Percentiles rank a stretch among this genome's conserved stretches.
These are phyloP conservation scores for Crithidia acanthocephali DNA, from an alignment of 208 protist species.

Conservation along the genomic window DNA sequence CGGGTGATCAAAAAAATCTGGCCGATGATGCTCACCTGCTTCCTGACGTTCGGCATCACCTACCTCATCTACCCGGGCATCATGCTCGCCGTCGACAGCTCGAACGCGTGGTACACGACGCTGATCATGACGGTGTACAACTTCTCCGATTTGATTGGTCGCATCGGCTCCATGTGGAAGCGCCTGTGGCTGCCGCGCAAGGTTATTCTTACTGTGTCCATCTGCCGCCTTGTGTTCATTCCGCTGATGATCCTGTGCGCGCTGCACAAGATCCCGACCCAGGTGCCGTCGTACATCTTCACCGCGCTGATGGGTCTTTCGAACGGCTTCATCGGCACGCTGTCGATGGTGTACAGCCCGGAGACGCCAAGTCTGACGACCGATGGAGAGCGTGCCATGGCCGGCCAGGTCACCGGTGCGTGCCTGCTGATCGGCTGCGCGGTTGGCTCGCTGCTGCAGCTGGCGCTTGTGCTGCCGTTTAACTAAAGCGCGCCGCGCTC, in stretches of 20 bases:
- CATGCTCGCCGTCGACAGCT: slow-evolving; percentile 55
- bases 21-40: slow-evolving; percentile 77
- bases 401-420: slow-evolving; percentile 60
- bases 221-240: slow-evolving; percentile 62
- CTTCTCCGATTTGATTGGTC: slow-evolving; percentile 62
- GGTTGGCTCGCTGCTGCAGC: slow-evolving; percentile 65
- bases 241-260: slow-evolving; percentile 82
- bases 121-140: slow-evolving; percentile 79
- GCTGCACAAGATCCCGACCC: slow-evolving; percentile 49
- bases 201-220: slow-evolving; percentile 39
- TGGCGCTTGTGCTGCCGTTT: slow-evolving; percentile 55
- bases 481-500: not conserved
- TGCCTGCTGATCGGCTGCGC: slow-evolving; percentile 69
- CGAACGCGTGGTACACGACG: slow-evolving; percentile 72
- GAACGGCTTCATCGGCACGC: slow-evolving; percentile 79
- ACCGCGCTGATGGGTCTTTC: slow-evolving; percentile 56
- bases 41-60: slow-evolving; percentile 67
- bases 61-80: slow-evolving; percentile 85
- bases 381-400: slow-evolving; percentile 65
- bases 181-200: slow-evolving; percentile 48
- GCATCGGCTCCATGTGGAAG: slow-evolving; percentile 51
- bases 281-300: slow-evolving; percentile 60
- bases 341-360: slow-evolving; percentile 82
- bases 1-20: slow-evolving; percentile 72
- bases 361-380: slow-evolving; percentile 41